Percentiles rank a stretch among this genome's conserved stretches.
Conservation (phyloP, 345 rosid genomes). For the Pugionium dolabratum region DNA sequence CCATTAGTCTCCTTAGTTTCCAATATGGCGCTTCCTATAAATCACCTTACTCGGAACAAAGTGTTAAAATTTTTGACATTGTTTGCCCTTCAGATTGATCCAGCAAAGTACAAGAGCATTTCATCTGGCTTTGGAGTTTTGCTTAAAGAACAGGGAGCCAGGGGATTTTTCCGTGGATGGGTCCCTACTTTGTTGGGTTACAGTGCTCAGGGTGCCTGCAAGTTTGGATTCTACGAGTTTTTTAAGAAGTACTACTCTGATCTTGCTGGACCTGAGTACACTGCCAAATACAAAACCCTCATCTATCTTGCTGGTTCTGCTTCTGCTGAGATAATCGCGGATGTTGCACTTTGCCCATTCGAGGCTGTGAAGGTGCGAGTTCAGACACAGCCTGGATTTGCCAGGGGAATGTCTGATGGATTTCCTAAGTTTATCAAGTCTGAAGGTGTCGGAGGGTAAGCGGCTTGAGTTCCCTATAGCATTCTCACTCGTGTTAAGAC, state of each 20-base stretch:
- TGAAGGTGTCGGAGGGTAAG: slow-evolving; percentile 81
- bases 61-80: background rate
- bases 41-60: background rate
- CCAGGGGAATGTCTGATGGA: slow-evolving; percentile 92
- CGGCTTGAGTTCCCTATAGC: background rate
- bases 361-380: slow-evolving; percentile 98
- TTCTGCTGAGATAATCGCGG: slow-evolving; percentile 90
- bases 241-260: slow-evolving; percentile 90
- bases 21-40: background rate
- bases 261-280: slow-evolving; percentile 84
- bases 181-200: slow-evolving; percentile 71
- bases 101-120: slow-evolving; percentile 73
- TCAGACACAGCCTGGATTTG: slow-evolving; percentile 99
- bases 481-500: background rate
- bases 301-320: slow-evolving; percentile 83
- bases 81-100: slow-evolving; percentile 53
- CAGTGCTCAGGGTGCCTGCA: slow-evolving; percentile 85
- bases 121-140: slow-evolving; percentile 66
- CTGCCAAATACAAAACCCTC: slow-evolving; percentile 67
- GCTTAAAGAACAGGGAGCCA: slow-evolving; percentile 68
- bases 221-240: slow-evolving; percentile 71
- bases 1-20: background rate
- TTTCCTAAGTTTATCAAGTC: slow-evolving; percentile 84
- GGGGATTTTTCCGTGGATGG: slow-evolving; percentile 73
- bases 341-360: slow-evolving; percentile 88